These are phyloP conservation scores for Penicillium goetzii DNA, from an alignment of 495 filamentous ascomycete genomes.

Conservation along the genomic window DNA sequence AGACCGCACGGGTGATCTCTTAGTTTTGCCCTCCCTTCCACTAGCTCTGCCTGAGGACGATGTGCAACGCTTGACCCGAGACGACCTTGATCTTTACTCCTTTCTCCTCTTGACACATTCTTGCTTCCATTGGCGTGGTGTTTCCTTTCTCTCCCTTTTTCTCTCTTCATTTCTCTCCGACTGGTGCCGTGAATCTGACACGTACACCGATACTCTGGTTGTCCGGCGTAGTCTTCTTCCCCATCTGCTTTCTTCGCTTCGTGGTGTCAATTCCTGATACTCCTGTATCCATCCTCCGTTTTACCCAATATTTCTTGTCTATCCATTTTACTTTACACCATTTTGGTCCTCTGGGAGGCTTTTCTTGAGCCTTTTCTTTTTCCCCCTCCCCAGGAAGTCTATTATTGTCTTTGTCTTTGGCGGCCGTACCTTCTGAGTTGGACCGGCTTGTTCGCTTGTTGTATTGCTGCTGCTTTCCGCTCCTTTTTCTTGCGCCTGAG, in stretches of 20 bases:
- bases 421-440: conserved; percentile 36
- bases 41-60: conserved; percentile 33
- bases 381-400: conserved; percentile 22
- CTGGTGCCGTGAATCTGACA: conserved; percentile 28
- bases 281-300: conserved; percentile 35
- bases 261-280: conserved; percentile 43
- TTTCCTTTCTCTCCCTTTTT: conserved; percentile 18
- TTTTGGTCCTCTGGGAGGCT: conserved; percentile 15
- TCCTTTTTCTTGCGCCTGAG: conserved; percentile 20
- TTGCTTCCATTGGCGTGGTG: conserved; percentile 34
- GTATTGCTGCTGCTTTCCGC: conserved; percentile 17
- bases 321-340: conserved; percentile 21
- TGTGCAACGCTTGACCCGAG: conserved; percentile 43
- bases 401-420: conserved; percentile 26
- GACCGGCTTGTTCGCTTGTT: conserved; percentile 20
- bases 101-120: conserved; percentile 29
- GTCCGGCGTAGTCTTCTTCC: conserved; percentile 31
- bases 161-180: conserved; percentile 15
- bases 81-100: conserved; percentile 39
- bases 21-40: conserved; percentile 27
- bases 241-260: conserved; percentile 30
- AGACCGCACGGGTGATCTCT: conserved; percentile 42
- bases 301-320: conserved; percentile 27
- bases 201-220: conserved; percentile 27
- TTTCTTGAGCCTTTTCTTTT: conserved; percentile 23